Evolutionary conservation across 805 yeast genomes (phyloP), one percentile per base, ranked within the genome.

Genomic region (Barnettozyma sucrosica): DNA sequence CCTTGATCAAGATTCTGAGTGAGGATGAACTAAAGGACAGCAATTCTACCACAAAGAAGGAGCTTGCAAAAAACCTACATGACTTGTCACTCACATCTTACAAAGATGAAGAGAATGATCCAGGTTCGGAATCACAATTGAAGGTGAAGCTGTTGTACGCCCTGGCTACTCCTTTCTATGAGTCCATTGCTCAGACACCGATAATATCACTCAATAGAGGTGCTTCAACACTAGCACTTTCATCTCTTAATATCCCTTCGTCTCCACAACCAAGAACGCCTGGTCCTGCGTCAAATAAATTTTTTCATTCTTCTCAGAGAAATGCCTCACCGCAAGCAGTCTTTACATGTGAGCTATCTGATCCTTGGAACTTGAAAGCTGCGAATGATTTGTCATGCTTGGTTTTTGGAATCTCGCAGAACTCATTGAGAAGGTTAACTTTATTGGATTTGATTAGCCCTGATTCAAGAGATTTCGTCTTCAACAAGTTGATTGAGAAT

Each of bases 321-420:
- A 83, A 81, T 50, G 69, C 84, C 0, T 71, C 79, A 1, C 92
- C 92, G 10, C 93, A 88, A 59, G 93, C 96, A 0, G 83, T 89
- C 11, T 83, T 90, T 62, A 88, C 96, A 0, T 86, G 95, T 43
- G 80, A 80, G 3, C 68, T 76, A 21, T 79, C 76, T 13, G 74
- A 76, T 42, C 97, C 97, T 1, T 90, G 93, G 90, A 67, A 71
- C 24, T 75, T 90, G 43, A 79, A 79, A 57, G 90, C 95, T 7
- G 89, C 95, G 14, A 90, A 92, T 62, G 97, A 90, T 65, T 70
- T 89, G 54, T 95, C 96, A 0, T 86, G 95, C 59, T 71, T 89
- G 50, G 80, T 87, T 69, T 86, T 90, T 66, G 97, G 97, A 16
- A 79, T 86, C 4, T 80, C 88, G 41, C 79, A 81, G 58, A 72